Evolutionary conservation across 2,329 filamentous ascomycete genomes (phyloP), one percentile per base, ranked within the genome.

Genomic region (Lasiodiplodia sp.): DNA sequence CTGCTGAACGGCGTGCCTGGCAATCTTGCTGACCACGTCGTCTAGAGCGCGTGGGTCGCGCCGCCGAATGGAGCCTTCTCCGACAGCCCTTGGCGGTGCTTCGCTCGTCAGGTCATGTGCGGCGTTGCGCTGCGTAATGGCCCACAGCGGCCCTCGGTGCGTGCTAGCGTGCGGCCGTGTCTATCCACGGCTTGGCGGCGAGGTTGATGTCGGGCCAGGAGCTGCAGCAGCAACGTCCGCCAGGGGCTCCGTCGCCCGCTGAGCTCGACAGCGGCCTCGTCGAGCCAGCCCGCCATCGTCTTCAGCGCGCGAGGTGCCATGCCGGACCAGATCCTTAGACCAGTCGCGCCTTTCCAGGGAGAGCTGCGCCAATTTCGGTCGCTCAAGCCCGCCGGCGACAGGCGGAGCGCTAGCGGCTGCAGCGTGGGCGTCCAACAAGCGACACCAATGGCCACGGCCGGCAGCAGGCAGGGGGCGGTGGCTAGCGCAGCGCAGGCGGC

Each of bases 121-220:
- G 66, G 66, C 56, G 66, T 67, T 52, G 66, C 56, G 55, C 55
- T 67, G 66, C 64, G 64, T 67, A 67, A 67, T 67, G 64, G 64
- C 52, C 53, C 64, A 67, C 38, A 47, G 64, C 37, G 64, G 37
- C 64, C 25, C 21, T 23, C 38, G 52, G 25, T 25, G 52, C 53
- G 64, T 67, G 37, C 40, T 67, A 60, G 55, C 55, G 52, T 31
- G 55, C 55, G 47, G 44, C 44, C 62, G 62, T 57, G 25, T 67
- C 63, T 44, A 58, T 47, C 53, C 38, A 56, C 44, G 52, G 47
- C 53, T 49, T 51, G 64, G 64, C 47, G 55, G 31, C 47, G 53
- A 28, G 23, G 47, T 67, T 58, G 66, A 49, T 21, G 55, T n/a
- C 21, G 55, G 23, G 23, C 37, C 25, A 18, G 8, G 28, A 34